Conservation (phyloP, 2,329 filamentous ascomycete genomes). For the Ascochyta clinopodiicola region DNA sequence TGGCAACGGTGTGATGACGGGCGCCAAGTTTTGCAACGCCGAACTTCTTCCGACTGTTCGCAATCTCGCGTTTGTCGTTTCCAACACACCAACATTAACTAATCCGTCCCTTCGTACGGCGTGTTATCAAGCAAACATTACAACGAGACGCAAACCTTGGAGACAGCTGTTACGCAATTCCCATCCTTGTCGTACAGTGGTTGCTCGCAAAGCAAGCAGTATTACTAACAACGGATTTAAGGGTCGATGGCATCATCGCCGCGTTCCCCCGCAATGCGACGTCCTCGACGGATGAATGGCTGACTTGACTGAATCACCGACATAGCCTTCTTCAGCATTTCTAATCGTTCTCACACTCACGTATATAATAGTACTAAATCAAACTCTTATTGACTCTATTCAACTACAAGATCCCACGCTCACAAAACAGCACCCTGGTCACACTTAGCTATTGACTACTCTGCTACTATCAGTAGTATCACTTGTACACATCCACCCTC, state of each 20-base stretch:
- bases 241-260: constrained; percentile 47
- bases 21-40: background rate
- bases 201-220: constrained; percentile 22
- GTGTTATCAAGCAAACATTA: background rate
- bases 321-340: constrained; percentile 30
- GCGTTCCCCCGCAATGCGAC: constrained; percentile 27
- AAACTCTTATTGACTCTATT: background rate
- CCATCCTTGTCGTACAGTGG: constrained; percentile 32
- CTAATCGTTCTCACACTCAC: constrained; percentile 27
- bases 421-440: background rate
- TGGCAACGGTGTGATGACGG: background rate
- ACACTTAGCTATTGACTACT: constrained; percentile 6
- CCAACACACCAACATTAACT: background rate
- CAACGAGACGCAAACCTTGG: background rate
- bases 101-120: background rate
- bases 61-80: background rate
- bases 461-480: constrained; percentile 9
- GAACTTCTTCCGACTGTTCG: background rate
- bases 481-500: constrained; percentile 1
- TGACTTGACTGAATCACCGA: constrained; percentile 1
- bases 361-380: constrained; percentile 30
- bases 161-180: constrained; percentile 33
- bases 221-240: constrained; percentile 44
- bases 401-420: constrained; percentile 12
- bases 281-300: constrained; percentile 17